Evolutionary conservation across 768 basidiomycete genomes (phyloP), one percentile per base, ranked within the genome.

Genomic region (Lactifluus subvellereus): DNA sequence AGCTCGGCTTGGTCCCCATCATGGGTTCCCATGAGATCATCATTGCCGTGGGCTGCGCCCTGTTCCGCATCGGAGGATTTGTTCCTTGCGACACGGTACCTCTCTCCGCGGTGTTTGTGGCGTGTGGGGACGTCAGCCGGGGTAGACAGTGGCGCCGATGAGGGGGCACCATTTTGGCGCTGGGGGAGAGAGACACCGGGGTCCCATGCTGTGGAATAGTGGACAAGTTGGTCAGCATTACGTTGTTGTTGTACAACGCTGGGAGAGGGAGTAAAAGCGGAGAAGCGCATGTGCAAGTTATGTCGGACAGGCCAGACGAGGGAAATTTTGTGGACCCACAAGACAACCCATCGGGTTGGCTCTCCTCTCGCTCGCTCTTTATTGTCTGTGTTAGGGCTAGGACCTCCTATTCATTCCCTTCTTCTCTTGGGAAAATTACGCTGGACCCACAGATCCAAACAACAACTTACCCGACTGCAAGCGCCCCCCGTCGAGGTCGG

Each of bases 371-470:
- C 37, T 8, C 37, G 37, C 37, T 37, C 37, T 37, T 37, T 37
- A 37, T 37, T 37, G 37, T 37, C 37, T 37, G 37, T 37, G 27
- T 27, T 27, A 27, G 27, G 27, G 38, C 14, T 40, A 40, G 11
- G 38, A 13, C 38, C 3, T 13, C 14, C 11, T 13, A 13, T 40
- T 40, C 38, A 40, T 13, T 40, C 2, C 8, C 38, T 9, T n/a
- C 8, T n/a, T 20, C 45, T n/a, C 45, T 8, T 22, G 20, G 45
- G 13, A 47, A 20, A 20, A 38, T 35, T 33, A 57, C 50, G 32
- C 7, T 56, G 66, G 66, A 67, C 66, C 66, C 65, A 67, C 66
- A 67, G 48, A 30, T 48, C 32, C 54, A 67, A 67, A 66, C 60
- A 55, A 66, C 53, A 55, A 45, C 54, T 61, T 66, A 66, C 65